phyloP scores from a whole-genome alignment of 2,329 filamentous ascomycete genomes.

The Hansfordia pulvinata region DNA sequence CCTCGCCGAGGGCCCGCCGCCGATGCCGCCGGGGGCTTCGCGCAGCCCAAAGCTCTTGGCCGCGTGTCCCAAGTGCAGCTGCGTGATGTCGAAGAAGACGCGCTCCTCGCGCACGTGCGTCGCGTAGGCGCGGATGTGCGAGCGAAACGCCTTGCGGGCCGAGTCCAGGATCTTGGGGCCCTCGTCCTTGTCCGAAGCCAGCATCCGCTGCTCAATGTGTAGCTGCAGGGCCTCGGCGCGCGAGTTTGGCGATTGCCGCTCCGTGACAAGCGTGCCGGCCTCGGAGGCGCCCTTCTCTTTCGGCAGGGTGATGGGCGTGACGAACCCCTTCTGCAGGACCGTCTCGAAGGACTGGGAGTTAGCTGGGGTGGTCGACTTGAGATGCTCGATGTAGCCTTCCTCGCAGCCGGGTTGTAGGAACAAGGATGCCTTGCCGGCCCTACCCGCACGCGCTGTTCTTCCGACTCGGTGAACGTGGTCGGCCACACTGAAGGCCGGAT shows the following conservation, averaged over 20 bases:
- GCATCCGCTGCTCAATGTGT: constrained; percentile 44
- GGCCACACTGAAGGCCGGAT: constrained; percentile 83
- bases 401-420: constrained; percentile 87
- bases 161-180: constrained; percentile 61
- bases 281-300: constrained; percentile 42
- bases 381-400: constrained; percentile 73
- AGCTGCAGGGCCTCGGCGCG: constrained; percentile 43
- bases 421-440: constrained; percentile 72
- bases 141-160: constrained; percentile 76
- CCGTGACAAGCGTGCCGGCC: constrained; percentile 30
- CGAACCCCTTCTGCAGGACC: constrained; percentile 52
- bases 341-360: constrained; percentile 37
- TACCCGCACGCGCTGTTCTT: constrained; percentile 84
- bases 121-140: constrained; percentile 86
- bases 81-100: constrained; percentile 79
- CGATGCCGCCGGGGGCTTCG: constrained; percentile 77
- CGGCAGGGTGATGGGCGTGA: constrained; percentile 46
- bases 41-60: constrained; percentile 88
- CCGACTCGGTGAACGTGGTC: constrained; percentile 94
- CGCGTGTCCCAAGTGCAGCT: constrained; percentile 80
- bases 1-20: constrained; percentile 37
- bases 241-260: constrained; percentile 28
- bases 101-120: constrained; percentile 83
- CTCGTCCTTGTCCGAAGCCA: constrained; percentile 19
- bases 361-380: constrained; percentile 38